Conservation (phyloP, 345 rosid genomes). For the Rhodamnia argentea region DNA sequence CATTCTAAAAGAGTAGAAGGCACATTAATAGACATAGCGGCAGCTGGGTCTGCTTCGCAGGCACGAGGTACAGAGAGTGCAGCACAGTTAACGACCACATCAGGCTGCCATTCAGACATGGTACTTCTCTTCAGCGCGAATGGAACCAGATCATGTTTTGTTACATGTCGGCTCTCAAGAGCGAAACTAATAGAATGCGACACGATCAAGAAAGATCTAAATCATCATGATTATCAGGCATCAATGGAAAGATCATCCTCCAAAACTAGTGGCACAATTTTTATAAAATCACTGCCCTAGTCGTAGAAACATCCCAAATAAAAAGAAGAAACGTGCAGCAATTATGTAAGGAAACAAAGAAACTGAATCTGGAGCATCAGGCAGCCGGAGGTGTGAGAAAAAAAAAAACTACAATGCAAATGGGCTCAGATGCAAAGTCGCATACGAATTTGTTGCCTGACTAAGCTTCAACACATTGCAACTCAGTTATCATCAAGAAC, state of each 20-base stretch:
- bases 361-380: too few species aligned
- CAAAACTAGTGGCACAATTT: background rate
- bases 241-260: background rate
- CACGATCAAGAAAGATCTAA: background rate
- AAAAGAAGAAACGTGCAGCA: background rate
- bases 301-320: background rate
- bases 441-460: background rate
- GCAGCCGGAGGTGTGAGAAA: background rate
- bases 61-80: slow-evolving; percentile 79
- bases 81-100: slow-evolving; percentile 81
- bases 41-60: slow-evolving; percentile 68
- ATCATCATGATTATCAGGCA: background rate
- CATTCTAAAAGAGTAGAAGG: slow-evolving; percentile 68
- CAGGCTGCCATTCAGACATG: slow-evolving; percentile 27
- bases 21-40: slow-evolving; percentile 62
- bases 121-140: background rate
- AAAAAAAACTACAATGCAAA: background rate
- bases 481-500: background rate
- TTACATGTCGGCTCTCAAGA: background rate
- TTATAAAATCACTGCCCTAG: background rate
- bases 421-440: rapidly evolving
- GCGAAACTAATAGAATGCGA: background rate
- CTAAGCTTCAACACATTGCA: background rate
- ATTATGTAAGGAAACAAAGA: background rate
- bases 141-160: background rate